Conservation (phyloP, 768 basidiomycete genomes). For the Serendipita sp. region DNA sequence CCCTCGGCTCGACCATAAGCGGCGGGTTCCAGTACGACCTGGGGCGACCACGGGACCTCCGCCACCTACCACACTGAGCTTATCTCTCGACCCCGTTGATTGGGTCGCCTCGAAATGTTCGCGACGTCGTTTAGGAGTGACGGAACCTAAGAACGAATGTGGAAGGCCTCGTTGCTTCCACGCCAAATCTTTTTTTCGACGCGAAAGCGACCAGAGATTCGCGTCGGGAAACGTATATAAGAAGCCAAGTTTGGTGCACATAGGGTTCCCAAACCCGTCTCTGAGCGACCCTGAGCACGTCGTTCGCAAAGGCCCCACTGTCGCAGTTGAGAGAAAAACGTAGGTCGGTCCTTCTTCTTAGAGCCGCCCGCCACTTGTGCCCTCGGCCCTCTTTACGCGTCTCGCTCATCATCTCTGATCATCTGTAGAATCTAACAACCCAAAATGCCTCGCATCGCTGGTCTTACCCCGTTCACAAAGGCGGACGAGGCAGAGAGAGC, state of each 20-base stretch:
- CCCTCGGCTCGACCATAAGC: too few relatives aligned
- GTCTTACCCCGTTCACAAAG: slow-evolving; percentile 6
- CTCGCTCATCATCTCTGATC: neutral
- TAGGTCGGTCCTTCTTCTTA: too few relatives aligned
- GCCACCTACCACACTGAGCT: too few relatives aligned
- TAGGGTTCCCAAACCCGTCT: neutral
- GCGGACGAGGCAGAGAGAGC: neutral
- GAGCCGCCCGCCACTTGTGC: too few relatives aligned
- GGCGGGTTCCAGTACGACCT: too few relatives aligned
- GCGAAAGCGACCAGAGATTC: neutral
- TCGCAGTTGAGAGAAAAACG: too few relatives aligned
- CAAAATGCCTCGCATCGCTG: slow-evolving; percentile 5
- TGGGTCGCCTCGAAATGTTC: neutral
- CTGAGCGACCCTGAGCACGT: too few relatives aligned
- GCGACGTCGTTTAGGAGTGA: neutral
- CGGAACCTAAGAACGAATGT: neutral
- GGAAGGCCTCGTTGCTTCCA: neutral
- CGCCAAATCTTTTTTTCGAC: neutral
- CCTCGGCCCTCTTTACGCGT: neutral
- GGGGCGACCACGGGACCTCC: too few relatives aligned
- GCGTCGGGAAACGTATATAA: neutral
- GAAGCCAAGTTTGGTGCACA: neutral
- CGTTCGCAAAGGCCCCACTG: too few relatives aligned
- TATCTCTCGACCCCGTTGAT: too few relatives aligned
- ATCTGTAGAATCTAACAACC: neutral